Conservation (phyloP, 2,329 filamentous ascomycete species). For the Botrytis pseudocinerea region DNA sequence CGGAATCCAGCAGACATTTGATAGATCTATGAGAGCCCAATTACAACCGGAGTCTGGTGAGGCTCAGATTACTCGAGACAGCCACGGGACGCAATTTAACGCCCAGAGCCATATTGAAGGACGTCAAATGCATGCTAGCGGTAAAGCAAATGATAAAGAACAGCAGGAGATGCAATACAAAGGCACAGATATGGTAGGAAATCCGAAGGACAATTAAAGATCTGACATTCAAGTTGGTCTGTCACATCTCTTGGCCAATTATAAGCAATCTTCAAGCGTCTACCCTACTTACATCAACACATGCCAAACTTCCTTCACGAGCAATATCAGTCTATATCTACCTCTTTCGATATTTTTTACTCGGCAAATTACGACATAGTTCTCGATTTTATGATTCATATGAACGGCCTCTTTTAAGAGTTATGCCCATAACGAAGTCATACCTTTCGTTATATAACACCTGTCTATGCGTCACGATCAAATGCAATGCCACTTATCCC, state of each 20-base stretch:
- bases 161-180: slow-evolving; percentile 17
- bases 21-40: slow-evolving; percentile 6
- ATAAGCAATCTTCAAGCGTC: neutral
- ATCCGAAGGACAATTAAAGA: neutral
- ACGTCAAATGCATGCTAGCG: slow-evolving; percentile 10
- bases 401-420: slow-evolving; percentile 11
- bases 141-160: neutral
- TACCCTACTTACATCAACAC: neutral
- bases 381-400: neutral
- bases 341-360: neutral
- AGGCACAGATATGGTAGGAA: slow-evolving; percentile 8
- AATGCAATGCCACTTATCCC: neutral
- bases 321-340: neutral
- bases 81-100: slow-evolving; percentile 5
- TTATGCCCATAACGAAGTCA: slow-evolving; percentile 12
- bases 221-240: neutral
- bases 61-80: neutral
- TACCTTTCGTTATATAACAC: neutral
- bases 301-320: neutral
- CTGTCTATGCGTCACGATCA: neutral
- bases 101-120: neutral
- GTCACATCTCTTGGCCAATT: neutral
- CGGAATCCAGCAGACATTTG: neutral
- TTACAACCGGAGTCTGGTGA: slow-evolving; percentile 7
- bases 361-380: neutral